phyloP scores from a whole-genome alignment of 2,329 filamentous ascomycete species.

The Sporothrix humicola region DNA sequence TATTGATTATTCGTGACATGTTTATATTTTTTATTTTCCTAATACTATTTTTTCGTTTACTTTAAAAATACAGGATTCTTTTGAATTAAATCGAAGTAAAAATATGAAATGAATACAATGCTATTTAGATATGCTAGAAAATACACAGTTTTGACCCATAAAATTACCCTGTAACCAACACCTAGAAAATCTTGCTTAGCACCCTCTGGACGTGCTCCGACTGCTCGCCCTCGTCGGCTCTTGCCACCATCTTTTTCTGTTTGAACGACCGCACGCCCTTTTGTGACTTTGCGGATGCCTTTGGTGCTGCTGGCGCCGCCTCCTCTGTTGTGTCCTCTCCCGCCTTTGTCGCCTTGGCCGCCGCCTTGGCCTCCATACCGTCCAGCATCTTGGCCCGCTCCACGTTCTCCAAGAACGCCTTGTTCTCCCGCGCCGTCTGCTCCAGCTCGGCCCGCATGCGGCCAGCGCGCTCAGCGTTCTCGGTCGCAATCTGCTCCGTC shows the following conservation, averaged over 20 bases:
- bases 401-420: constrained; percentile 78
- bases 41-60: no score
- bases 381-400: constrained; percentile 81
- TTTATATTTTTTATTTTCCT: no score
- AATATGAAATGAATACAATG: no score
- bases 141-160: not conserved
- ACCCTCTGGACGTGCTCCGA: constrained; percentile 64
- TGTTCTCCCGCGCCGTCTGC: constrained; percentile 78
- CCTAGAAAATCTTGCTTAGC: constrained; percentile 68
- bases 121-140: not conserved
- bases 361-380: constrained; percentile 69
- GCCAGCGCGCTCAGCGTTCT: constrained; percentile 79
- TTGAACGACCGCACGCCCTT: constrained; percentile 61
- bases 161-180: not conserved
- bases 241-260: constrained; percentile 66
- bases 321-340: constrained; percentile 39
- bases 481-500: constrained; percentile 78
- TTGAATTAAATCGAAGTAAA: no score
- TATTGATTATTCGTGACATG: no score
- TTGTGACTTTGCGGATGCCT: constrained; percentile 31
- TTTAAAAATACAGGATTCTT: no score
- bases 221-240: constrained; percentile 54
- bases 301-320: constrained; percentile 31
- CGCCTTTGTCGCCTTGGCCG: constrained; percentile 49
- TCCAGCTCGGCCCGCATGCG: constrained; percentile 79